phyloP scores from a whole-genome alignment of 225 moss, liverwort and hornwort genomes.

The Sphagnum contortum region DNA sequence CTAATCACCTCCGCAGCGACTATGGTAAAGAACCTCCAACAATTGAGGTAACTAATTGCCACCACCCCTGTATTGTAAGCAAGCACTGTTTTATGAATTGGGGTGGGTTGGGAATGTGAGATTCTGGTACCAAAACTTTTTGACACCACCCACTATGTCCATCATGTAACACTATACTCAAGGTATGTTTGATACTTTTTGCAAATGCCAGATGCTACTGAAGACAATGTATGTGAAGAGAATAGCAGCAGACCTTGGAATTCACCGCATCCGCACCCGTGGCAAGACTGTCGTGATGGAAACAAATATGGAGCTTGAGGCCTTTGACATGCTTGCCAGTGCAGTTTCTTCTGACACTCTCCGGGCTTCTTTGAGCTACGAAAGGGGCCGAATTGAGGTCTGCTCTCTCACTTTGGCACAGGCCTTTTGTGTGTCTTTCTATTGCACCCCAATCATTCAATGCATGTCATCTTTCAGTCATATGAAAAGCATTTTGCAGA shows the following conservation, averaged over 20 bases:
- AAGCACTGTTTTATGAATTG: not conserved
- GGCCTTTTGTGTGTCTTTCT: not conserved
- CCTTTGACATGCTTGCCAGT: slow-evolving; percentile 69
- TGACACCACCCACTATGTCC: too few relatives aligned
- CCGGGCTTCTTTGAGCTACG: slow-evolving; percentile 50
- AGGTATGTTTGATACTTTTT: too few relatives aligned
- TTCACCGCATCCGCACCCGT: slow-evolving; percentile 69
- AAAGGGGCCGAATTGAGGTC: slow-evolving; percentile 59
- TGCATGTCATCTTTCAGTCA: too few relatives aligned
- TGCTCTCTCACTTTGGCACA: too few relatives aligned
- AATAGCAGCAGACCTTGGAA: slow-evolving; percentile 84
- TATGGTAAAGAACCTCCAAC: slow-evolving; percentile 74
- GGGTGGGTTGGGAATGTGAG: not conserved
- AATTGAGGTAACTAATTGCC: slow-evolving; percentile 24
- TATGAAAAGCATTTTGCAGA: too few relatives aligned
- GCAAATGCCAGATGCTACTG: slow-evolving; percentile 33
- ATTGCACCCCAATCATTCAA: too few relatives aligned
- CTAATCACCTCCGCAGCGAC: slow-evolving; percentile 69
- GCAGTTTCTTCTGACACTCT: slow-evolving; percentile 50
- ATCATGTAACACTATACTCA: too few relatives aligned
- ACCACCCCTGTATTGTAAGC: not conserved
- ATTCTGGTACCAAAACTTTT: not conserved
- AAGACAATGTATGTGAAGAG: slow-evolving; percentile 74
- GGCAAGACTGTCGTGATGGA: slow-evolving; percentile 82
- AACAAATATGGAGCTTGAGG: slow-evolving; percentile 66